Base-by-base conservation (phyloP, 176 grass and related monocot species). In the Musa itinerans region DNA sequence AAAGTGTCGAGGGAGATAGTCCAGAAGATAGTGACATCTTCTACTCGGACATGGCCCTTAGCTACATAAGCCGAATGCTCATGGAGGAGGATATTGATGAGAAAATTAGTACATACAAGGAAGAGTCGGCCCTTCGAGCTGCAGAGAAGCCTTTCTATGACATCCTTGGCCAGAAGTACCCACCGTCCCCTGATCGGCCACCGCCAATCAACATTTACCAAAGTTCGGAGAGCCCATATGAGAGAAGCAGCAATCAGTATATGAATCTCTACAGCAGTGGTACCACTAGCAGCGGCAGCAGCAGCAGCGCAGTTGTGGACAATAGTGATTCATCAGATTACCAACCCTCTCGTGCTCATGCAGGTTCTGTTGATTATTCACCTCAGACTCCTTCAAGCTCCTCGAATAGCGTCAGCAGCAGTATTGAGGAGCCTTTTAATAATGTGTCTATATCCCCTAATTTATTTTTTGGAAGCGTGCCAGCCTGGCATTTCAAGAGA, bases 151-250 rank as follows among this genome's bases (percentile, higher is more conserved):
- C 90, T 0, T 97, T 97, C 81, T 97, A 91, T 11, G 94, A 97
- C 52, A 93, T 97, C 81, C 86, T 97, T 17, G 94, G 94, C 16
- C 90, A 97, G 85, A 97, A 93, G 79, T 93, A 89, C 21, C 94
- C 94, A 11, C 88, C 90, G 0, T 93, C 83, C 9, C 93, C 88
- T 29, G 80, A 85, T 65, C 24, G 21, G 2, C 48, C 3, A 29
- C 48, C 1, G 21, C 54, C 16, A 11, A 65, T 71, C 7, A 15
- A 68, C 83, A 81, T 76, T 83, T 82, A 58, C 3, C 53, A 61
- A 17, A 19, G 17, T 25, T 13, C 85, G 43, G 87, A 87, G 26
- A 93, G 88, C 50, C 87, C 87, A 20, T 29, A 69, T 50, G 84
- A 89, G 51, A 89, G 87, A 52, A 78, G 73, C 76, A 82, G 27